Percentiles rank a stretch among this genome's conserved stretches.
These are phyloP conservation scores for Phanerochaete carnosa DNA, from an alignment of 768 basidiomycete genomes.

Conservation along the genomic window DNA sequence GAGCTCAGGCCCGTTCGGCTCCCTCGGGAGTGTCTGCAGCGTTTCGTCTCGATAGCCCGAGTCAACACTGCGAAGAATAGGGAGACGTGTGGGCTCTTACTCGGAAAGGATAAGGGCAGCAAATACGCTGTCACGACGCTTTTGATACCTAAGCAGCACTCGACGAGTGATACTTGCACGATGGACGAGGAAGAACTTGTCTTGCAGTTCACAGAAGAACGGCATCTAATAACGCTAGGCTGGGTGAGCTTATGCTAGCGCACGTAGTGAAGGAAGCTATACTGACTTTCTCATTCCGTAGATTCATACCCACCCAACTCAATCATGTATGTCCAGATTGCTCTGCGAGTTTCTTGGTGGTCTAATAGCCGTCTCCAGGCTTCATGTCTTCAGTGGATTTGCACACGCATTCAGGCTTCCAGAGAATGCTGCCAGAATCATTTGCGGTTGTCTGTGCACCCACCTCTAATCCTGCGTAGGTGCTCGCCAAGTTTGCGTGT, in stretches of 20 bases:
- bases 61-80: constrained; percentile 74
- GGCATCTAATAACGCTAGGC: constrained; percentile 81
- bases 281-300: constrained; percentile 25
- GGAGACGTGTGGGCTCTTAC: constrained; percentile 84
- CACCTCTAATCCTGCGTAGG: constrained; percentile 69
- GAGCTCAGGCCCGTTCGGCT: constrained; percentile 64
- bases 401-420: constrained; percentile 89
- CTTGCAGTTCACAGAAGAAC: constrained; percentile 77
- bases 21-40: constrained; percentile 68
- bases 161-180: constrained; percentile 88
- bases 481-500: constrained; percentile 4
- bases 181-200: constrained; percentile 91
- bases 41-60: constrained; percentile 74
- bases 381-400: constrained; percentile 96
- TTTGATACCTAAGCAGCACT: constrained; percentile 84
- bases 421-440: constrained; percentile 85
- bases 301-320: constrained; percentile 93
- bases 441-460: constrained; percentile 94
- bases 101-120: constrained; percentile 63
- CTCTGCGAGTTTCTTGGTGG: background rate
- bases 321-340: constrained; percentile 48
- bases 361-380: background rate
- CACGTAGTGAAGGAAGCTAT: background rate
- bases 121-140: constrained; percentile 76
- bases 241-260: constrained; percentile 59